Evolutionary conservation across 2,329 filamentous ascomycete genomes (phyloP), one percentile per base, ranked within the genome.

Genomic region (Claviceps lovelessii): DNA sequence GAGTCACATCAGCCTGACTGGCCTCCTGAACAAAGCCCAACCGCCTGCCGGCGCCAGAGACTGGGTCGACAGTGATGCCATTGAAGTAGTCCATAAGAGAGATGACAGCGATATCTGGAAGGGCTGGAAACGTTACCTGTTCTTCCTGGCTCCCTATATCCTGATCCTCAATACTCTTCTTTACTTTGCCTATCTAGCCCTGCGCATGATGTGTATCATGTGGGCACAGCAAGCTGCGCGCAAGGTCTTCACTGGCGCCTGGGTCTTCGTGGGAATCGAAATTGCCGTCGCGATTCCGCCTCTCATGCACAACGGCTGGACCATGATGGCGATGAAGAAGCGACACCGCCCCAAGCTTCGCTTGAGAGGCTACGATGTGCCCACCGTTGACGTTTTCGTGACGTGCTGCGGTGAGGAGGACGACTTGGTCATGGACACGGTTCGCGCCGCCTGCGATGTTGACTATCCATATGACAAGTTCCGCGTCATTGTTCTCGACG

Each of bases 341-440:
- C 70, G 79, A 29, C 68, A 70, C 17, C 69, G 78, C 29, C 76
- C 77, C 1, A 76, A 77, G 71, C 65, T 83, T 59, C 67, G 78
- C 31, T 64, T 80, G n/a, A 65, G 65, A 1, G 75, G 75, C 15
- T 67, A 72, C 11, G 67, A 74, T 2, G 72, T 75, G 4, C 76
- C 80, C 0, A 76, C 76, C 1, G 76, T 83, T 4, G 79, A 83
- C 58, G 69, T 79, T 2, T 72, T 82, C 50, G 64, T 83, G 5
- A 78, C 79, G 1, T 80, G 76, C 65, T 83, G 79, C 56, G 75
- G 76, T 15, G 79, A 83, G 60, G 73, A 78, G 1, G 68, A 76
- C 42, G 76, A 79, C 15, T 65, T 82, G 2, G 73, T 82, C 3
- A 65, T 81, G 51, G 77, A 81, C 58, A 83, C 79, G 1, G 71